Evolutionary conservation across 306 rosid genomes (phyloP), one percentile per base, ranked within the genome.

Genomic region (Malus asiatica): DNA sequence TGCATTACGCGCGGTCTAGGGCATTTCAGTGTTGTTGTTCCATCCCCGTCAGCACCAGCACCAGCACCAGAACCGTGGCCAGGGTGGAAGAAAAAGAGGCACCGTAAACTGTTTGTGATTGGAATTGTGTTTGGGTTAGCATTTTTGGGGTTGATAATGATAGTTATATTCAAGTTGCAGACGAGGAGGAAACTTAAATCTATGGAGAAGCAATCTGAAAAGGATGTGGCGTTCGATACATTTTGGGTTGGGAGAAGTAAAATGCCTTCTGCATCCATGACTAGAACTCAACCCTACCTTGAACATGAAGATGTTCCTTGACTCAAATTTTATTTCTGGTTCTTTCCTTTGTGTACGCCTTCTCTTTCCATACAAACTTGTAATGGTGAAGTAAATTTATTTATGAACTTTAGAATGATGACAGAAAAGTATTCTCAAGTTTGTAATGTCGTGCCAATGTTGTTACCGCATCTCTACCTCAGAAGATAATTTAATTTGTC

Each of bases 181-280:
- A 88, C 77, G 76, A 88, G 32, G 80, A 88, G 60, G 72, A 87
- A 45, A 67, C 27, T 90, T 4, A 72, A 62, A 71, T 40, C 81
- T 68, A 80, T 95, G 93, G 99, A 92, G 86, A 81, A 10, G 69
- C 87, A 51, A n/a, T 75, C 97, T 61, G 92, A 89, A 78, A 79
- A 63, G 33, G 96, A 80, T 18, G 97, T 81, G 72, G 68, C 78
- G 63, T 85, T 95, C 53, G 90, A 78, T 71, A 85, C 89, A 45
- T 81, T 90, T 75, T 90, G 97, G 92, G 80, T 95, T 76, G 97
- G 99, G 59, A 84, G 73, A 15, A 90, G 92, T 77, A 95, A 81
- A 87, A 82, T 95, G 88, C 99, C 99, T 70, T 79, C 79, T 25
- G 99, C 96, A 25, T 61, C 97, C 32, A 82, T 78, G 87, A 44